Conservation (phyloP, 345 rosid species). For the Ceriops decandra region DNA sequence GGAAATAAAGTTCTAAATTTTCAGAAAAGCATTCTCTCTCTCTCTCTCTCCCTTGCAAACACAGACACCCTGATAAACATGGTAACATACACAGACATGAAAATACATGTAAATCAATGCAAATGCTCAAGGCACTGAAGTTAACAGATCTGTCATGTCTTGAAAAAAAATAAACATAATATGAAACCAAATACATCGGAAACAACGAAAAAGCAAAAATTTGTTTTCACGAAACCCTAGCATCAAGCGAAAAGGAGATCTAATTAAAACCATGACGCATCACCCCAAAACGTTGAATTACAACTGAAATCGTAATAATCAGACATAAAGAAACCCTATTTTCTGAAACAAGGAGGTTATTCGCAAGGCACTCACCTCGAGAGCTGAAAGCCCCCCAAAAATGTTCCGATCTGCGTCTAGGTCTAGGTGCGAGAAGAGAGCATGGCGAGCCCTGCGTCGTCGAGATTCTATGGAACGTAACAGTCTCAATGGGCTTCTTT, state of each 20-base stretch:
- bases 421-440: background rate
- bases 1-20: background rate
- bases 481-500: background rate
- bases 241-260: background rate
- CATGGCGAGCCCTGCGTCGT: background rate
- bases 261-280: background rate
- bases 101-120: no score
- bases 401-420: background rate
- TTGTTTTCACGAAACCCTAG: background rate
- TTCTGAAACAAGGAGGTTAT: background rate
- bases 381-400: slow-evolving; percentile 2
- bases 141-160: no score
- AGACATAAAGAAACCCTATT: background rate
- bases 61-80: no score
- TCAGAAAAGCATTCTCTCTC: no score
- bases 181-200: no score
- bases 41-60: no score
- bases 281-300: background rate
- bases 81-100: no score
- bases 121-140: no score
- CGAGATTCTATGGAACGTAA: background rate
- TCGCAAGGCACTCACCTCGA: background rate
- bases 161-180: no score
- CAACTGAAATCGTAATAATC: background rate
- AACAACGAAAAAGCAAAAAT: background rate